Percentiles rank a stretch among this genome's conserved stretches.
These are phyloP conservation scores for Suillus bovinus DNA, from an alignment of 768 basidiomycete species.

Conservation along the genomic window DNA sequence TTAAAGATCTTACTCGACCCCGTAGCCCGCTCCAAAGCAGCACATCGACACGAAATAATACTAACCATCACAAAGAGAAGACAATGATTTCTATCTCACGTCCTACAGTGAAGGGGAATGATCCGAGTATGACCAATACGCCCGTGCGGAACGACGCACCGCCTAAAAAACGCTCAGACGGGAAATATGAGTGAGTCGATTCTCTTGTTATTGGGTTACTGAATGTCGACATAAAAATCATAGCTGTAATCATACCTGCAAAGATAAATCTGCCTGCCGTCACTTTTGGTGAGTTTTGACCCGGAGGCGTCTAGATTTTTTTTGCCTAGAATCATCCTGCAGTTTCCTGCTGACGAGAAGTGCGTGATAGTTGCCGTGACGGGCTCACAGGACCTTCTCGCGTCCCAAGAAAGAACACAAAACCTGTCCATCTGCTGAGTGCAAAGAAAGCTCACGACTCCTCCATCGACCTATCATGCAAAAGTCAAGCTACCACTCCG, in stretches of 20 bases:
- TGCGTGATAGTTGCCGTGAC: constrained; percentile 64
- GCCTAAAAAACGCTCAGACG: constrained; percentile 54
- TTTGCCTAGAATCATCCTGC: constrained; percentile 4
- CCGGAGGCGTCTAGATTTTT: constrained; percentile 2
- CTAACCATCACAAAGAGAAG: background rate
- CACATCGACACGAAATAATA: background rate
- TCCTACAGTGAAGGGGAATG: background rate
- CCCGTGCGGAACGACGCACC: background rate
- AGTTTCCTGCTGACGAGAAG: constrained; percentile 7
- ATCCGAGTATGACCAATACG: background rate
- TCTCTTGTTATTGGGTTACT: background rate
- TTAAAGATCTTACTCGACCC: constrained; percentile 39
- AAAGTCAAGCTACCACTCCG: background rate
- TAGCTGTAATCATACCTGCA: constrained; percentile 82
- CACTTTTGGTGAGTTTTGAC: constrained; percentile 64
- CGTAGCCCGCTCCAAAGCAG: constrained; percentile 4
- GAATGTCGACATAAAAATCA: background rate
- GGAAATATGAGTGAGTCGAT: constrained; percentile 56
- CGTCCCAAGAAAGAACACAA: constrained; percentile 32
- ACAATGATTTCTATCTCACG: background rate
- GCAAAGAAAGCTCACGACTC: background rate
- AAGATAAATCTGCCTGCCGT: constrained; percentile 71
- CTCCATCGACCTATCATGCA: background rate
- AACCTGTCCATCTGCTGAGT: constrained; percentile 12
- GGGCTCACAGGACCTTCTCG: constrained; percentile 58